Evolutionary conservation across 129 eudicot species (phyloP).

Genomic region (Glebionis coronaria): DNA sequence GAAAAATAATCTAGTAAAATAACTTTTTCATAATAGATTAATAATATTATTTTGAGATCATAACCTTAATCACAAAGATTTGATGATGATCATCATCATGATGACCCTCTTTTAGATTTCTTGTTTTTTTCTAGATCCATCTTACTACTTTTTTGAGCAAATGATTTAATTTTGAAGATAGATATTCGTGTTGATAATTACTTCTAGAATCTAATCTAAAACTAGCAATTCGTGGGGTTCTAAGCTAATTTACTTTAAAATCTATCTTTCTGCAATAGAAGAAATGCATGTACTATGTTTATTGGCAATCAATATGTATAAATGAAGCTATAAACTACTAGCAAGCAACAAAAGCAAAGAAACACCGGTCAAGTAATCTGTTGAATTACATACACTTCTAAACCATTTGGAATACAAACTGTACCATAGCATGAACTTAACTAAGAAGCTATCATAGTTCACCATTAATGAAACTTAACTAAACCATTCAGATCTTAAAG

Average conservation of each 20-base stretch:
- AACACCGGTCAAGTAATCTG: too few relatives aligned
- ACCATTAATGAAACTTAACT: slow-evolving; percentile 47
- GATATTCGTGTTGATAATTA: slow-evolving; percentile 29
- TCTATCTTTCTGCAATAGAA: neutral
- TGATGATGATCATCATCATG: slow-evolving; percentile 19
- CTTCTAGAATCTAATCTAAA: slow-evolving; percentile 24
- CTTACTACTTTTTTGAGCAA: slow-evolving; percentile 10
- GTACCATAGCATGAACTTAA: slow-evolving; percentile 11
- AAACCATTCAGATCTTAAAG: slow-evolving; percentile 43
- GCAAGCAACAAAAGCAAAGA: too few relatives aligned
- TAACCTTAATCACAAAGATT: slow-evolving; percentile 49
- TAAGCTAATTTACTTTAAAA: neutral
- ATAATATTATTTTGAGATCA: slow-evolving; percentile 25
- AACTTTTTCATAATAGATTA: slow-evolving; percentile 16
- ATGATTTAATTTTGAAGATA: slow-evolving; percentile 32
- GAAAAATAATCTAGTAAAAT: neutral
- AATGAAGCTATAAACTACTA: too few relatives aligned
- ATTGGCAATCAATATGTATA: too few relatives aligned
- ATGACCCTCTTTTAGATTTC: slow-evolving; percentile 23
- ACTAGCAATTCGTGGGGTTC: slow-evolving; percentile 6
- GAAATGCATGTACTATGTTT: neutral
- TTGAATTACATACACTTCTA: too few relatives aligned
- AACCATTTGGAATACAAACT: too few relatives aligned
- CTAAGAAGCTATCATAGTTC: neutral
- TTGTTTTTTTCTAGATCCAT: slow-evolving; percentile 5